Evolutionary conservation across 805 yeast species (phyloP), one percentile per base, ranked within the genome.

Genomic region (Lachancea meyersii): DNA sequence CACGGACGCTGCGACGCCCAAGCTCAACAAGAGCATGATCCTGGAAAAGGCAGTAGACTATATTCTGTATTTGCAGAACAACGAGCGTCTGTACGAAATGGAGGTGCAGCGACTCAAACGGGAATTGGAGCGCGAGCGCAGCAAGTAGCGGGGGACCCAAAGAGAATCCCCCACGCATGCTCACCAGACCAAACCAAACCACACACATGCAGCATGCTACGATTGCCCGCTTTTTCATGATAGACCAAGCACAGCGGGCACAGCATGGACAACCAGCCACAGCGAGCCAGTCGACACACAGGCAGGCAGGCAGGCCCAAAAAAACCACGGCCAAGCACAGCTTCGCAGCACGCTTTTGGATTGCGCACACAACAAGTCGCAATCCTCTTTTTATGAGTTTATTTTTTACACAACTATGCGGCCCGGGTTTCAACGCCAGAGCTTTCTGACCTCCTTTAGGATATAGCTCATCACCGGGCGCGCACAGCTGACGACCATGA

Each of bases 11-110:
- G 43, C 48, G 3, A 42, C 57, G 2, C 70, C 75, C 21, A 72
- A 70, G 51, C 60, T 81, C 38, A 82, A 82, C 58, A 82, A 82
- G 60, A 73, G 82, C 35, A 73, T 76, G 75, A 79, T 81, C 41
- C 63, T 82, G 48, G 87, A 82, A 51, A 76, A 77, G 56, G 87
- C 86, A 7, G 80, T 78, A 2, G 75, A 75, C 35, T 82, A 82
- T 53, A 71, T 82, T 35, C 53, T 73, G 39, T 67, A 68, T 48
- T 57, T 81, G 48, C 80, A 77, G 53, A 69, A 70, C 31, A 73
- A 72, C 46, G 76, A 78, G 54, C 55, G 58, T 24, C 39, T 58
- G 22, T 57, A 53, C 45, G 58, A 55, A 41, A 46, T 55, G 51
- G 64, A 61, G 43, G 57, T 59, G 5, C 54, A 58, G 31, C 60